These are phyloP conservation scores for Solanum virginianum DNA, from an alignment of 257 asterid genomes.

Conservation along the genomic window DNA sequence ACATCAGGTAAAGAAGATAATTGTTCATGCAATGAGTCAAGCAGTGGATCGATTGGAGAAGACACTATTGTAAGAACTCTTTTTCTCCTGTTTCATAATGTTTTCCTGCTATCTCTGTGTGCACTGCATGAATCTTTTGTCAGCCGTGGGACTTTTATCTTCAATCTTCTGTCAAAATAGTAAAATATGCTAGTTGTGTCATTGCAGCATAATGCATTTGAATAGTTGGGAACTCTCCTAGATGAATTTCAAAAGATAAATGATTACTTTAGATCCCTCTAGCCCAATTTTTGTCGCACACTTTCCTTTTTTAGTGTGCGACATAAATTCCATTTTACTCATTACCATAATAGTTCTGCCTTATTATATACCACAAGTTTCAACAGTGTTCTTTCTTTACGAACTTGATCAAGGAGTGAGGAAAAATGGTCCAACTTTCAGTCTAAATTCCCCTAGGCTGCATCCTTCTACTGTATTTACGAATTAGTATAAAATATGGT, in stretches of 20 bases:
- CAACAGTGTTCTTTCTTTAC: neutral
- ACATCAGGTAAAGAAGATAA: conserved; percentile 8
- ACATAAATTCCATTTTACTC: neutral
- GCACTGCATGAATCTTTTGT: neutral
- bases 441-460: no score
- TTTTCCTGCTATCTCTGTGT: neutral
- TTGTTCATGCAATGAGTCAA: conserved; percentile 3
- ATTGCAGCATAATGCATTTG: neutral
- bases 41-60: neutral
- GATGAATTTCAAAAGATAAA: neutral
- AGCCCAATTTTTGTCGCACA: neutral
- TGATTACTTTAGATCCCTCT: neutral
- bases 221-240: neutral
- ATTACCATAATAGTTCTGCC: no score
- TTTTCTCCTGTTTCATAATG: neutral
- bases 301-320: neutral
- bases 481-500: no score
- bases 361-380: neutral
- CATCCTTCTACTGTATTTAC: no score
- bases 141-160: neutral
- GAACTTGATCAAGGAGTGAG: neutral
- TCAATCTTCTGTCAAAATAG: neutral
- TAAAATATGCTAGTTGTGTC: neutral
- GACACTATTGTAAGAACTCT: conserved; percentile 2
- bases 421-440: no score